Base-by-base conservation (phyloP, 176 grass and related monocot species). In the Carex kokanica region DNA sequence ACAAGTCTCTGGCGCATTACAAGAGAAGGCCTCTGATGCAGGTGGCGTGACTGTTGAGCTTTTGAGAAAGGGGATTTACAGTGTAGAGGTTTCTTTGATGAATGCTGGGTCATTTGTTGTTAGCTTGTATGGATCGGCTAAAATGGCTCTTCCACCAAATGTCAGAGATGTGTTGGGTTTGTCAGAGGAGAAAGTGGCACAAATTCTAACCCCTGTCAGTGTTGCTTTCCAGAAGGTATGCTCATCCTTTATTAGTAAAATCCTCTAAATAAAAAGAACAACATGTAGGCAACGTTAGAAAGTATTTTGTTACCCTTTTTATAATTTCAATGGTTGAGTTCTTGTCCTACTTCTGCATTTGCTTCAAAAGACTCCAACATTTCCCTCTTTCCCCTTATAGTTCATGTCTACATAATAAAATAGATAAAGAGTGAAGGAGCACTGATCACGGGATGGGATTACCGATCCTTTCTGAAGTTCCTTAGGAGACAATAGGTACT, bases 161-260 rank as follows among this genome's bases (percentile, higher is more conserved):
- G 79, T 91, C 16, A 91, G 83, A 64, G 91, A 93, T 78, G n/a
- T 85, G 36, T 54, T 98, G 38, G 79, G 88, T 85, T 90, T 88
- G 13, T 93, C 96, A 1, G 96, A 98, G 91, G 93, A 95, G 86
- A 98, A 95, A 89, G 84, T 64, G 84, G 74, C 24, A 63, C 55
- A 87, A 78, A 77, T 93, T 9, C 25, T 93, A 47, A 88, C 64
- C 83, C 93, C 96, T 34, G 59, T 98, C 24, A 88, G 86, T 83
- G 24, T 85, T 85, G 88, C 86, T 70, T 94, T 98, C 84, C 91
- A 95, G 78, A 89, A 98, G 96, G 96, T 95, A 87, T 49, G 56
- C 15, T 85, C 13, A 29, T 70, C 16, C 4, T 65, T 66, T 32
- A 17, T 77, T 55, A 13, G 23, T 14, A 77, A 29, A 77, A 77